These are phyloP conservation scores for Talaromyces sp. DNA, from an alignment of 2,329 filamentous ascomycete species.

Conservation along the genomic window DNA sequence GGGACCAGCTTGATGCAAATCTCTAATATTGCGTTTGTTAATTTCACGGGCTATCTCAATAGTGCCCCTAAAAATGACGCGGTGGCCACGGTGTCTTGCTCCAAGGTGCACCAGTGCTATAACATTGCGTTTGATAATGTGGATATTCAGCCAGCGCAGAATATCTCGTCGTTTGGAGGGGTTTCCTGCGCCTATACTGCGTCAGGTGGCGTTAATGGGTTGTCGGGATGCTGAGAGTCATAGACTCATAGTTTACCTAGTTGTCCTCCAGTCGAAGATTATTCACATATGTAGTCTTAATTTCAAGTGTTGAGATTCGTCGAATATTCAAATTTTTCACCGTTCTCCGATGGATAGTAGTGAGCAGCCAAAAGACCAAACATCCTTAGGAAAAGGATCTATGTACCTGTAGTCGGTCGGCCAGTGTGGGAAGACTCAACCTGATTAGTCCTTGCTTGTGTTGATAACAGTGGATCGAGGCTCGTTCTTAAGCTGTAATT, in stretches of 20 bases:
- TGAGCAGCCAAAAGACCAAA: too few species aligned
- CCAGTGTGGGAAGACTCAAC: too few species aligned
- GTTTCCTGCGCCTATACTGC: constrained; percentile 33
- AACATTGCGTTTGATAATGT: constrained; percentile 44
- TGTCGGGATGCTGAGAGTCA: constrained; percentile 14
- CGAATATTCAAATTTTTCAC: too few species aligned
- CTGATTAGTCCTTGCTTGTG: too few species aligned
- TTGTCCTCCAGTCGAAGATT: too few species aligned
- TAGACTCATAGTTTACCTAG: too few species aligned
- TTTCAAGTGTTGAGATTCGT: not conserved
- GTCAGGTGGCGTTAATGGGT: constrained; percentile 33
- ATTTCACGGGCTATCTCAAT: constrained; percentile 47
- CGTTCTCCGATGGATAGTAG: too few species aligned
- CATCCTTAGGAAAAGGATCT: too few species aligned
- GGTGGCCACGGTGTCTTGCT: constrained; percentile 43
- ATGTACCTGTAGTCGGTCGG: too few species aligned
- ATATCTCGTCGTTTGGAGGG: constrained; percentile 25
- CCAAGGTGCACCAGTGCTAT: constrained; percentile 45
- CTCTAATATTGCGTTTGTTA: constrained; percentile 45
- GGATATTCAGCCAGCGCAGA: constrained; percentile 24
- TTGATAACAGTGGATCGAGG: too few species aligned
- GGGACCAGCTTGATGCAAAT: constrained; percentile 49
- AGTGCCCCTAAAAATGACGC: constrained; percentile 20
- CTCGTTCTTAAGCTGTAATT: too few species aligned
- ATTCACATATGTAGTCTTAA: not conserved